Conservation (phyloP, 2,329 filamentous ascomycete species). For the Shiraia sp. region DNA sequence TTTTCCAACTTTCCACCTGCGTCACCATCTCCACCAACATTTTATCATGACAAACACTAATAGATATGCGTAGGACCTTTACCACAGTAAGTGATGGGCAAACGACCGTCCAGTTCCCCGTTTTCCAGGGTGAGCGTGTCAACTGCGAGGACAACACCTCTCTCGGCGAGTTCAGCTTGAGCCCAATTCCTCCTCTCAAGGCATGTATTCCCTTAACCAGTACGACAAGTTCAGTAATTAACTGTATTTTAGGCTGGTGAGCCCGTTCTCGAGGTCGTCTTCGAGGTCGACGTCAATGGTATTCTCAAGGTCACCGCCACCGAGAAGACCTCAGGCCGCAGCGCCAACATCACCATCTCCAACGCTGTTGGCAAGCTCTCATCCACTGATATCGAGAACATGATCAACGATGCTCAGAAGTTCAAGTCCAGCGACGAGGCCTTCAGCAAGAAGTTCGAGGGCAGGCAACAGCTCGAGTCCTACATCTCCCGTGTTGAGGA, state of each 20-base stretch:
- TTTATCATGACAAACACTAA: neutral
- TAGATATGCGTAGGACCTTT: neutral
- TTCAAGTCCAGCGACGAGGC: constrained; percentile 98
- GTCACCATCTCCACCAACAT: neutral
- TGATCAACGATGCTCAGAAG: constrained; percentile 96
- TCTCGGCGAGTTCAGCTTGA: constrained; percentile 94
- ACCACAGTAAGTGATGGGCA: neutral
- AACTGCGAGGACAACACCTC: constrained; percentile 99
- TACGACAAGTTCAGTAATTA: too few species aligned
- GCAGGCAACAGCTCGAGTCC: constrained; percentile 97
- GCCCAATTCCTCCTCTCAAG: constrained; percentile 82
- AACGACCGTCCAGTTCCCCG: constrained; percentile 80
- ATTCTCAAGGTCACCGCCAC: constrained; percentile 99
- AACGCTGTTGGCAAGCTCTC: constrained; percentile 99
- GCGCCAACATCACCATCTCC: constrained; percentile 98
- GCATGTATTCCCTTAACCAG: too few species aligned
- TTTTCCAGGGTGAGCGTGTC: constrained; percentile 94
- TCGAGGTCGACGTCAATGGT: constrained; percentile 99
- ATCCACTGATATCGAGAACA: constrained; percentile 91
- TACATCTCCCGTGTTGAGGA: constrained; percentile 99
- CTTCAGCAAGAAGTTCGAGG: constrained; percentile 99
- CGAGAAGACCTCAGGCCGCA: constrained; percentile 97
- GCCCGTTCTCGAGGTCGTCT: constrained; percentile 94
- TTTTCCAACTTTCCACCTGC: too few species aligned
- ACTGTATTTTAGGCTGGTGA: too few species aligned